Evolutionary conservation across 1,139 yeast species (phyloP).

Genomic region (Protomyces pachydermus): DNA sequence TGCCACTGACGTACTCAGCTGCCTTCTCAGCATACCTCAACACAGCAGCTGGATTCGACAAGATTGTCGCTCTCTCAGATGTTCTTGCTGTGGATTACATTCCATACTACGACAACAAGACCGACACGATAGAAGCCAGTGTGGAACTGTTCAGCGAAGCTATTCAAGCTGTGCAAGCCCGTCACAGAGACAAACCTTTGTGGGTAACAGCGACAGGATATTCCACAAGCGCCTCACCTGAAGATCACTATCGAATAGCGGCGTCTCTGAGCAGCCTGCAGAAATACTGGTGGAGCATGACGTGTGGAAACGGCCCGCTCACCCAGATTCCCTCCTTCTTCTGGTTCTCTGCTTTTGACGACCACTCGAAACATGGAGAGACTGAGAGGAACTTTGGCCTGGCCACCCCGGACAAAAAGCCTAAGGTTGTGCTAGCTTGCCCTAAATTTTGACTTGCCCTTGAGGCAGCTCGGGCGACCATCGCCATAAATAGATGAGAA

Average conservation of each 20-base stretch:
- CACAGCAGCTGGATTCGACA: too few species aligned
- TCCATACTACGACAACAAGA: constrained; percentile 38
- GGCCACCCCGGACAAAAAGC: constrained; percentile 7
- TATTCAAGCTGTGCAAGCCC: constrained; percentile 72
- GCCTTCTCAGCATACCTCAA: too few species aligned
- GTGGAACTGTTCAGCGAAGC: constrained; percentile 82
- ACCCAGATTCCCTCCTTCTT: neutral
- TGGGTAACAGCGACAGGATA: constrained; percentile 99
- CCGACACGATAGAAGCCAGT: constrained; percentile 66
- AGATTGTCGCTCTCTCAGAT: too few species aligned
- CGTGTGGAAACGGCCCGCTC: constrained; percentile 4
- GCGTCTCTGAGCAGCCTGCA: constrained; percentile 73
- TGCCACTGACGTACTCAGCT: too few species aligned
- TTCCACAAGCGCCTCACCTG: constrained; percentile 85
- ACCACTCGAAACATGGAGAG: neutral
- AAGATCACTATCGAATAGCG: constrained; percentile 38
- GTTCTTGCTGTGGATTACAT: too few species aligned
- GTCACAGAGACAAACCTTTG: constrained; percentile 79
- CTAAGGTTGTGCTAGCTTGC: constrained; percentile 9
- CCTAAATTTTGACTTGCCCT: too few species aligned
- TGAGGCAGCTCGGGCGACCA: too few species aligned
- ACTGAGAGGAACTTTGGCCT: constrained; percentile 19
- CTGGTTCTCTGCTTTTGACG: constrained; percentile 18
- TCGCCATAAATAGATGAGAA: too few species aligned
- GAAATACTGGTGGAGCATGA: constrained; percentile 55